Conservation (phyloP, 306 rosid species). For the Vigna radiata region DNA sequence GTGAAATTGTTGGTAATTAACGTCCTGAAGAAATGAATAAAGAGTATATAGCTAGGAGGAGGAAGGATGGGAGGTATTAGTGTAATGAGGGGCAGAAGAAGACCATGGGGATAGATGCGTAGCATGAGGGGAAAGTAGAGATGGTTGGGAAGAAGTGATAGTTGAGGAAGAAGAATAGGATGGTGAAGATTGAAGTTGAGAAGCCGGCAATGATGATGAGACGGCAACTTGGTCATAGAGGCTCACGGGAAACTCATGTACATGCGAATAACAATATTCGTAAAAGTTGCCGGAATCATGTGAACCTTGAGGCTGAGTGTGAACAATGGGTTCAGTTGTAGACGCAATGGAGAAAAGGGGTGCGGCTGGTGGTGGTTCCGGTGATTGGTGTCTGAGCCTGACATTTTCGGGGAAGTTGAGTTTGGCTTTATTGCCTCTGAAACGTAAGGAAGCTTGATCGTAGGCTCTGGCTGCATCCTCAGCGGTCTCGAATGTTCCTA, state of each 20-base stretch:
- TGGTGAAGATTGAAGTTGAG: conserved; percentile 47
- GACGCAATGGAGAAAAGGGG: conserved; percentile 45
- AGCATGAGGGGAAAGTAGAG: conserved; percentile 29
- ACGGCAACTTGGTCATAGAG: conserved; percentile 40
- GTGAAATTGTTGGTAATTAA: too few species aligned
- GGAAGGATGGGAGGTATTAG: conserved; percentile 40
- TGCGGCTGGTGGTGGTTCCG: neutral
- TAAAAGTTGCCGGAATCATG: neutral
- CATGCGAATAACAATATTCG: neutral
- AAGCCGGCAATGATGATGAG: conserved; percentile 30
- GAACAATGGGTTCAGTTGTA: conserved; percentile 19
- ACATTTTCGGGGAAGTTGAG: conserved; percentile 78
- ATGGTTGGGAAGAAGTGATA: conserved; percentile 11
- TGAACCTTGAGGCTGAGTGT: conserved; percentile 28
- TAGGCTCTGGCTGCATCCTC: conserved; percentile 68
- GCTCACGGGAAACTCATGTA: conserved; percentile 16
- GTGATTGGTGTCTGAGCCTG: conserved; percentile 30
- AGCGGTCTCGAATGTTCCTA: conserved; percentile 67
- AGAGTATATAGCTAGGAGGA: neutral
- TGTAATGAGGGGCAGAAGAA: neutral
- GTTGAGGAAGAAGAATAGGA: conserved; percentile 35
- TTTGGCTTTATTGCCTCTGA: conserved; percentile 72
- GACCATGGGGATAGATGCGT: conserved; percentile 30
- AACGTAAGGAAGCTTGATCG: conserved; percentile 67
- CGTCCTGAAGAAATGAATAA: too few species aligned